phyloP scores from a whole-genome alignment of 768 basidiomycete species.

The Suillus paluster region DNA sequence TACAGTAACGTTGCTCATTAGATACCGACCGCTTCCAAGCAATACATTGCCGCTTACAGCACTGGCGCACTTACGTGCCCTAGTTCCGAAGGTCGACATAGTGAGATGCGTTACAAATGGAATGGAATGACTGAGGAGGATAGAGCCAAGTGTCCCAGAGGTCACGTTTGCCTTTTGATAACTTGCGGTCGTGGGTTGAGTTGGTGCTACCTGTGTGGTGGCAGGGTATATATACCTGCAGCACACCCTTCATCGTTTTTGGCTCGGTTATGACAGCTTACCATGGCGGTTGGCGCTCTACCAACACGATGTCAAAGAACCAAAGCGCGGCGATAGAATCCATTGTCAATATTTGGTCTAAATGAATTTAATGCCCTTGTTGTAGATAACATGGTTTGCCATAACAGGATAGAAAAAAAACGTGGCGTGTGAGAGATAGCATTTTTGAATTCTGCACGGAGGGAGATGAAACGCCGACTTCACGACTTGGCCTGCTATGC shows the following conservation, averaged over 20 bases:
- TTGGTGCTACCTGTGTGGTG: background rate
- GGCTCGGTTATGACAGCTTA: background rate
- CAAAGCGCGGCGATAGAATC: background rate
- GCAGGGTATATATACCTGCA: background rate
- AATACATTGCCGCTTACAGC: background rate
- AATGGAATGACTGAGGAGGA: background rate
- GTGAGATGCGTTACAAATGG: background rate
- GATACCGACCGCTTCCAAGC: background rate
- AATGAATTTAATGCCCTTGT: background rate
- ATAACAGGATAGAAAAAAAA: background rate
- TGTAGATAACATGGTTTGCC: background rate
- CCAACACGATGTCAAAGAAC: constrained; percentile 1
- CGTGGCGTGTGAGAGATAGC: background rate
- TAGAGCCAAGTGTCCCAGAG: background rate
- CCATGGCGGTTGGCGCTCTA: background rate
- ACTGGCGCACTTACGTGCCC: background rate
- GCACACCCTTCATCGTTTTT: background rate
- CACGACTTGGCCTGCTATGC: background rate
- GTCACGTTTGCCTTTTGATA: background rate
- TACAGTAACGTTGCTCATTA: background rate
- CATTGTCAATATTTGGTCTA: background rate
- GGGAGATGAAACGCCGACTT: background rate
- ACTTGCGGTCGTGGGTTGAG: background rate
- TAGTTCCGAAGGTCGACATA: background rate
- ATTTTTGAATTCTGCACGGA: background rate